Evolutionary conservation across 225 moss, liverwort and hornwort genomes (phyloP), one percentile per base, ranked within the genome.

Genomic region (Physcomitrium patens): DNA sequence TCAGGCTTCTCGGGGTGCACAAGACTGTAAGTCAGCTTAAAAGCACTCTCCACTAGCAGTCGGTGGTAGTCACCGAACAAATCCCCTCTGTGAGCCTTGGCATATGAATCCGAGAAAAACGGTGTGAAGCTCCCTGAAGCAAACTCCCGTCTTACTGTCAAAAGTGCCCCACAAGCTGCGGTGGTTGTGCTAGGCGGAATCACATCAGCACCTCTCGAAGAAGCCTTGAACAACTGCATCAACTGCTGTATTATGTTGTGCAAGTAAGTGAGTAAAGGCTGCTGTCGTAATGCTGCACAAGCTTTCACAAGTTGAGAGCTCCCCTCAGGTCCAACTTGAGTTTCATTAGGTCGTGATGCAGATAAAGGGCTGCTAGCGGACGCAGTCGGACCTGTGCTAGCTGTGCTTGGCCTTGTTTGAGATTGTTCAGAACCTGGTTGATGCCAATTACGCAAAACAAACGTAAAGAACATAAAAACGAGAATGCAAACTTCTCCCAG

Each of bases 51-150:
- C 79, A 99, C 70, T n/a, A 99, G 83, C 78, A 99, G 89, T 62
- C 89, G 87, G 77, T 99, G 95, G 71, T 90, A 99, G 68, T 99
- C 99, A 65, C 95, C 99, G 83, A 95, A 99, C 77, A 99, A 84
- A 83, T 99, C 99, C 37, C 99, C 99, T 63, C 93, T 89, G 71
- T 99, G 99, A 41, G 86, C 91, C 74, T 99, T 99, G 10, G 99
- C 99, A 77, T 93, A 95, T 1, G 95, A 94, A 67, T 99, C 99
- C 10, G 99, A 92, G 77, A 99, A 99, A 77, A 95, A 99, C 10
- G 99, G 99, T 58, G 92, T 85, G 78, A 95, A 99, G 65, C 99
- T 99, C 69, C 99, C 99, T 31, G 99, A 95, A 53, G 99, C 99
- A 71, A 99, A 99, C 79, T 99, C 95, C 67, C 92, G 90, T 78